Evolutionary conservation across 441 rosid genomes (phyloP).

Genomic region (Arabidopsis hybrid): DNA sequence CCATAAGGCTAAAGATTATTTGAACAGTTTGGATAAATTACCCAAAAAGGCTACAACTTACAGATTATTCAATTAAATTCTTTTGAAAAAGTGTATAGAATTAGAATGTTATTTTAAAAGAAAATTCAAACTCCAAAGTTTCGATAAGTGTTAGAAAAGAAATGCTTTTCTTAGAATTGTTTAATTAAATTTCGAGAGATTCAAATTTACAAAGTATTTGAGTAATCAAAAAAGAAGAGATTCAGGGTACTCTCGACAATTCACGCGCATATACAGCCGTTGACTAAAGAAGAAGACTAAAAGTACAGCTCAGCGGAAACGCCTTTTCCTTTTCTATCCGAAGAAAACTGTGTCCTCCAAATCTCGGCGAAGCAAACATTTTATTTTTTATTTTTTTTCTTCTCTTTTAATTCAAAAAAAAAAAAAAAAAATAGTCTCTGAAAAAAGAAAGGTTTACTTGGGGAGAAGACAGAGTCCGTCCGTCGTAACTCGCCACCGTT

Average conservation of each 20-base stretch:
- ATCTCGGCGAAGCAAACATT: conserved; percentile 15
- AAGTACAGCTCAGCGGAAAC: conserved; percentile 33
- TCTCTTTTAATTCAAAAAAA: background rate
- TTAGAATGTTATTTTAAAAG: background rate
- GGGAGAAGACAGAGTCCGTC: conserved; percentile 20
- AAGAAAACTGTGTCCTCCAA: conserved; percentile 32
- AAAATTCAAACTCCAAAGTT: background rate
- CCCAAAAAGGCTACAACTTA: background rate
- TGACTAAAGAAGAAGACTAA: conserved; percentile 36
- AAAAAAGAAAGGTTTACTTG: conserved; percentile 23
- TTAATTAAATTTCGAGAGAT: background rate
- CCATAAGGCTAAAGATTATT: background rate
- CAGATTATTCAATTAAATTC: background rate
- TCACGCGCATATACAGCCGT: conserved; percentile 5
- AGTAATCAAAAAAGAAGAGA: background rate
- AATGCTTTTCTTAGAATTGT: background rate
- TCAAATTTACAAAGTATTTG: background rate
- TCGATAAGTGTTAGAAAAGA: background rate
- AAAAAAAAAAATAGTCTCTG: background rate
- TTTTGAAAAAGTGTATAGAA: no score
- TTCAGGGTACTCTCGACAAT: conserved; percentile 25
- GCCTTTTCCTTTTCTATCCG: conserved; percentile 28
- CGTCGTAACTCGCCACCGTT: conserved; percentile 30
- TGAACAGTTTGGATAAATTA: background rate
- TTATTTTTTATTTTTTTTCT: background rate